phyloP scores from a whole-genome alignment of 352 stramenopile species.

The Globisporangium nodosum region DNA sequence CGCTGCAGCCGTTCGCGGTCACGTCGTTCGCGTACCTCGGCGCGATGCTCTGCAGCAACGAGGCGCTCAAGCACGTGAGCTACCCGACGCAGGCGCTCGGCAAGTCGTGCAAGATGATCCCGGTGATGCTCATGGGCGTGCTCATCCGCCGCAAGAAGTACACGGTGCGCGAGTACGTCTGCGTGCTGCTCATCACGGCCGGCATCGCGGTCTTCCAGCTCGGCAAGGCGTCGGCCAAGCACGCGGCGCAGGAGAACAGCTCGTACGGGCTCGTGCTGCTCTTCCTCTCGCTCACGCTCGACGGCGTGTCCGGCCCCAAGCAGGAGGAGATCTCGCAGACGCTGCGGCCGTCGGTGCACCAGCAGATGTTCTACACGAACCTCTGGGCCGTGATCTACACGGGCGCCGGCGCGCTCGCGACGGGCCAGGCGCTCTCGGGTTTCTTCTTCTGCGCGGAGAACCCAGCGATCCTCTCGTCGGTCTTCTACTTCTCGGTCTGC shows the following conservation, averaged over 20 bases:
- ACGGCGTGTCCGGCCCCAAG: conserved; percentile 94
- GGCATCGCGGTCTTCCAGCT: conserved; percentile 90
- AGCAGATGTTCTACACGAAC: conserved; percentile 91
- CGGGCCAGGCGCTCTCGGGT: conserved; percentile 61
- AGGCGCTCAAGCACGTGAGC: conserved; percentile 92
- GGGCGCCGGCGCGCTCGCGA: conserved; percentile 61
- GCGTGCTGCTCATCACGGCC: conserved; percentile 86
- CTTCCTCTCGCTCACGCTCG: conserved; percentile 91
- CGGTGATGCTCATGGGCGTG: conserved; percentile 93
- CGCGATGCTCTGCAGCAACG: conserved; percentile 90
- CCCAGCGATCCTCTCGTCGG: conserved; percentile 72
- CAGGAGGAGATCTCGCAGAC: conserved; percentile 89
- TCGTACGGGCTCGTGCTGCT: conserved; percentile 85
- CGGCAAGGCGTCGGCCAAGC: conserved; percentile 70
- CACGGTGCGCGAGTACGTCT: conserved; percentile 85
- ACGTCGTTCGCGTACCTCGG: conserved; percentile 87
- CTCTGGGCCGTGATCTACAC: conserved; percentile 86
- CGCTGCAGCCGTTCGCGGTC: conserved; percentile 78
- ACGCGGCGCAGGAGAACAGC: conserved; percentile 83
- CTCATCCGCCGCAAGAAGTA: conserved; percentile 91
- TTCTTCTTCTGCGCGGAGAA: conserved; percentile 83
- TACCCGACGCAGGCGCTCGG: conserved; percentile 98
- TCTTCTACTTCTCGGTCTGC: conserved; percentile 94
- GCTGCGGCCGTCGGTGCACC: conserved; percentile 76
- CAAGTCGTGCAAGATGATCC: conserved; percentile 99